These are phyloP conservation scores for Termitomyces eurrhizus DNA, from an alignment of 768 basidiomycete species.

Conservation along the genomic window DNA sequence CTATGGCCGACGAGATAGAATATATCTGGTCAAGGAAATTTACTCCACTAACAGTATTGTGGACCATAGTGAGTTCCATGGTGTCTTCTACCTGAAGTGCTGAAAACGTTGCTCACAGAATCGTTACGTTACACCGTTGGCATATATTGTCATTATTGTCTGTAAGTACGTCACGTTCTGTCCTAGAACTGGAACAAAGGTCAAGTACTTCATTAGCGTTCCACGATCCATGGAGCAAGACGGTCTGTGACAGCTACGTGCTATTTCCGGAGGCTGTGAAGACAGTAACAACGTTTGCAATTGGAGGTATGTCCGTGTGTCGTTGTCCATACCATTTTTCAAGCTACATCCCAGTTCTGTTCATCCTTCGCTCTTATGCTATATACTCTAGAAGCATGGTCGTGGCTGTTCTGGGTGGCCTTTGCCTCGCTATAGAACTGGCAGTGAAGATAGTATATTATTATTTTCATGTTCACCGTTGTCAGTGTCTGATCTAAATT, in stretches of 20 bases:
- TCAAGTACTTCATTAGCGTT: not conserved
- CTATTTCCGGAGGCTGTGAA: slow-evolving; percentile 33
- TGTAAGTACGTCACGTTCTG: slow-evolving; percentile 19
- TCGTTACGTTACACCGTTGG: slow-evolving; percentile 32
- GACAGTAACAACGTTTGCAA: slow-evolving; percentile 25
- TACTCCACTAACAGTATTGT: not conserved
- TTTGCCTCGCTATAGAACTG: slow-evolving; percentile 23
- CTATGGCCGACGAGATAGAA: slow-evolving; percentile 1
- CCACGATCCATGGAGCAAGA: slow-evolving; percentile 25
- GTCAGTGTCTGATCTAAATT: not conserved
- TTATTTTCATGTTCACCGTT: not conserved
- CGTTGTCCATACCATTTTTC: not conserved
- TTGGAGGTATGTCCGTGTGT: slow-evolving; percentile 23
- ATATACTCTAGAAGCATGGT: slow-evolving; percentile 23
- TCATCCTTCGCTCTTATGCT: slow-evolving; percentile 17
- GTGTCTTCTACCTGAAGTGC: not conserved
- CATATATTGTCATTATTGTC: slow-evolving; percentile 30
- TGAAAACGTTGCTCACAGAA: slow-evolving; percentile 19
- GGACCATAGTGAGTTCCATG: not conserved
- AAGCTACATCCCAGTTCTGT: not conserved
- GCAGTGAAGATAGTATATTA: slow-evolving; percentile 31
- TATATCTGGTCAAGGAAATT: not conserved
- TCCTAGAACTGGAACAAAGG: not conserved
- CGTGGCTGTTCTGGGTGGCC: slow-evolving; percentile 17
- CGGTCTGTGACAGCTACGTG: slow-evolving; percentile 29